phyloP scores from a whole-genome alignment of 108 stramenopile genomes.

The Stephanodiscus triporus region DNA sequence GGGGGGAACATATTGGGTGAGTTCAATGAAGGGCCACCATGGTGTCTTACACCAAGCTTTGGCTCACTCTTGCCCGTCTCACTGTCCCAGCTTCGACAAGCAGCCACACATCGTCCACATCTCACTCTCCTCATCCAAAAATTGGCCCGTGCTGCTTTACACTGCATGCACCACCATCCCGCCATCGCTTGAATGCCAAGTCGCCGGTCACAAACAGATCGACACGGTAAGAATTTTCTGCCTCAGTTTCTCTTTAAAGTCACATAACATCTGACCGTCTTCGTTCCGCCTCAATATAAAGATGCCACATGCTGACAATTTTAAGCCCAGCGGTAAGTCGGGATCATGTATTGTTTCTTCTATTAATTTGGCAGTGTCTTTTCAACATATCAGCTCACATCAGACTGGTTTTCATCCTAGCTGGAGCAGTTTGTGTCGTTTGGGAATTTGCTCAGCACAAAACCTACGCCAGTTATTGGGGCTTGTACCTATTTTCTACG shows the following conservation, averaged over 20 bases:
- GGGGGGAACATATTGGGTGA: not conserved
- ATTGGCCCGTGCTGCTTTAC: not conserved
- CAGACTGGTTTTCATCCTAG: too few relatives aligned
- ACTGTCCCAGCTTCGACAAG: not conserved
- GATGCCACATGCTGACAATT: not conserved
- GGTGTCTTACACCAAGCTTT: not conserved
- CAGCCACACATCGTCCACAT: not conserved
- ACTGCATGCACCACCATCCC: constrained; percentile 1
- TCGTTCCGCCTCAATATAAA: not conserved
- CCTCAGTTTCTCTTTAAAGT: not conserved
- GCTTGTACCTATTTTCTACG: too few relatives aligned
- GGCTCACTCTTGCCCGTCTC: not conserved
- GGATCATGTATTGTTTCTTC: not conserved
- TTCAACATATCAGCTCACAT: not conserved
- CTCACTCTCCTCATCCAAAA: not conserved
- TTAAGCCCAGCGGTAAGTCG: constrained; percentile 1
- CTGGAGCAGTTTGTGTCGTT: too few relatives aligned
- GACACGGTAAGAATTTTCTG: not conserved
- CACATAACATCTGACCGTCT: not conserved
- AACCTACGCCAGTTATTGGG: too few relatives aligned
- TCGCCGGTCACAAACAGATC: not conserved
- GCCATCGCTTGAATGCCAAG: constrained; percentile 9
- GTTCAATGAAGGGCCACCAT: constrained; percentile 5
- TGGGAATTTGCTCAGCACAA: too few relatives aligned
- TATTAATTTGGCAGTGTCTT: not conserved